Base-by-base conservation (phyloP, 1,284 basidiomycete species). In the Kwoniella shivajii region DNA sequence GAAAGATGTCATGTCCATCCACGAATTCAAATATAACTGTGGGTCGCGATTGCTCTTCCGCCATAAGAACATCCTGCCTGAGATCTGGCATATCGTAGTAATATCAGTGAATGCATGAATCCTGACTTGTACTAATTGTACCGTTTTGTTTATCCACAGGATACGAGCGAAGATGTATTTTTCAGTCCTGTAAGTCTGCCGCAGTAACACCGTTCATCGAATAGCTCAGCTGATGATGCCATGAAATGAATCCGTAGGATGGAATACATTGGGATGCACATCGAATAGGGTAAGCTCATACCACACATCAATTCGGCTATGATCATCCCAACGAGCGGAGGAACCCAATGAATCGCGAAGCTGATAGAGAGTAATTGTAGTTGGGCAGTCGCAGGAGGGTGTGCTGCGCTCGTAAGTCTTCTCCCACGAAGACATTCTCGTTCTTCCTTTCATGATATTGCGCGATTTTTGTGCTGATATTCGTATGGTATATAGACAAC, bases 361-460 rank as follows among this genome's bases (percentile, higher is more conserved):
- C 14, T 38, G 10, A 24, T 37, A 18, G 24, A 22, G 38, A 38
- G 26, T 38, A 5, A 9, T 6, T 29, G 13, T 37, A 65, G 67
- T 29, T 69, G 71, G 71, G 64, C 69, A 0, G 64, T 73, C 14
- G 51, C 69, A 4, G 71, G 71, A 31, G 60, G 57, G 27, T 71
- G 69, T 56, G 71, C 67, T 11, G 63, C 62, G 34, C 30, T 66
- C 13, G 69, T 71, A 38, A 42, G 69, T 63, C 13, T 16, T 20
- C 7, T 16, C 22, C 22, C 26, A 14, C 22, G 47, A 43, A 42
- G 41, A 9, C 22, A 16, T 24, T 10, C 22, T 18, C 41, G 41
- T 24, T 42, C 41, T n/a, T 16, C 7, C 41, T n/a, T 45, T 30
- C 11, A 24, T 22, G 18, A n/a, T n/a, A n/a, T n/a, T n/a, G n/a